A percentile compares a stretch with the other conserved stretches of the same genome.
Evolutionary conservation across 768 basidiomycete species (phyloP).

Genomic region (Amanita muscaria): DNA sequence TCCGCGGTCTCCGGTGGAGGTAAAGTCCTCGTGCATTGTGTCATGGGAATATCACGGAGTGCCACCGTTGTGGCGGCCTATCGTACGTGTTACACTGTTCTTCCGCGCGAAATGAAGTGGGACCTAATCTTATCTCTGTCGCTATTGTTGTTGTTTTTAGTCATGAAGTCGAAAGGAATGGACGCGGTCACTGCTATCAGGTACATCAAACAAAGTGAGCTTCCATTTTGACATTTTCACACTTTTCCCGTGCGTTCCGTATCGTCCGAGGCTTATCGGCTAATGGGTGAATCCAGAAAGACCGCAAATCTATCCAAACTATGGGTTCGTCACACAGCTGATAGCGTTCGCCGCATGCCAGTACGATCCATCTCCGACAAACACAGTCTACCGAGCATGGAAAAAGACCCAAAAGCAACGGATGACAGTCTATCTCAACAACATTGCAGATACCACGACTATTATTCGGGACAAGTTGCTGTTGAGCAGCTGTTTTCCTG

Average conservation of each 20-base stretch:
- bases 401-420: slow-evolving; percentile 45
- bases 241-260: too few relatives aligned
- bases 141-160: neutral
- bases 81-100: slow-evolving; percentile 26
- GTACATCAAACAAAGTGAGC: slow-evolving; percentile 42
- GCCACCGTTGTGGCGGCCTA: slow-evolving; percentile 51
- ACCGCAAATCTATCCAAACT: slow-evolving; percentile 36
- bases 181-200: slow-evolving; percentile 35
- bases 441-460: slow-evolving; percentile 41
- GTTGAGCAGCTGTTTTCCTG: slow-evolving; percentile 53
- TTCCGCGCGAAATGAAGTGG: neutral
- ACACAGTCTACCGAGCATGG: slow-evolving; percentile 47
- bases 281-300: too few relatives aligned
- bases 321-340: slow-evolving; percentile 52
- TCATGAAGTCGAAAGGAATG: slow-evolving; percentile 37
- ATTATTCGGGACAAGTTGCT: slow-evolving; percentile 42
- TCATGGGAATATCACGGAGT: slow-evolving; percentile 67
- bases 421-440: slow-evolving; percentile 43
- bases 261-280: too few relatives aligned
- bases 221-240: too few relatives aligned
- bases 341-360: slow-evolving; percentile 43
- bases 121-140: neutral
- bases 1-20: slow-evolving; percentile 43
- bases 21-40: slow-evolving; percentile 60
- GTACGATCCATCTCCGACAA: slow-evolving; percentile 33